Base-by-base conservation (phyloP, 495 filamentous ascomycete species). In the Penicillium arizonense region DNA sequence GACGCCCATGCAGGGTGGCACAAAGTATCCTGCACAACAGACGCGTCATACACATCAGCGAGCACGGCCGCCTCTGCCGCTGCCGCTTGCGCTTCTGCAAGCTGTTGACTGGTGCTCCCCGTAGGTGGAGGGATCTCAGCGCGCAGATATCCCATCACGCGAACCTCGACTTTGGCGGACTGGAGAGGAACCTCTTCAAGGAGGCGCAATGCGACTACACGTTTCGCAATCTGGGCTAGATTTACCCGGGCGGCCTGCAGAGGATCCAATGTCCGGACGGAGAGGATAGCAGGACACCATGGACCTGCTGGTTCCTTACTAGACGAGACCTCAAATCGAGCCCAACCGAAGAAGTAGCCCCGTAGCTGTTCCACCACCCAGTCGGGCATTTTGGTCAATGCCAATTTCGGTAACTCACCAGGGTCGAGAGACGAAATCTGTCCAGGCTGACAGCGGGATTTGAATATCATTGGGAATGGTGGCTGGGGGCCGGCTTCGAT, bases 341-440 rank as follows among this genome's bases (percentile, higher is more conserved):
- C 74, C 83, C 85, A 89, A 28, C 80, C 84, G 53, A 86, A 84
- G 56, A 84, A 88, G 38, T 84, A 72, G 0, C 85, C 86, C 23
- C 70, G 69, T 4, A 87, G 64, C 18, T 77, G 75, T 41, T 78
- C 67, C 3, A 64, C 47, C 16, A 84, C 63, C 26, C 78, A 71
- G 5, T 76, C 74, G 3, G 73, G 56, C 0, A 82, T 63, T 38
- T 63, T 72, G 9, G 50, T 44, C 3, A 86, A 61, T 20, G 43
- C 54, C 10, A 65, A 7, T 6, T 50, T 64, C 8, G 49, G 39
- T 0, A 39, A 58, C n/a, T 61, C 63, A 13, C 33, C 34, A 0
- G 44, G 30, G 21, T 26, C 34, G 43, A 75, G 76, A 4, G 72
- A 67, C 1, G 71, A 69, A 1, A 73, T 68, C 7, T 69, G 54